phyloP scores from a whole-genome alignment of 495 filamentous ascomycete species.

The Pseudoneurospora amorphoporcata region DNA sequence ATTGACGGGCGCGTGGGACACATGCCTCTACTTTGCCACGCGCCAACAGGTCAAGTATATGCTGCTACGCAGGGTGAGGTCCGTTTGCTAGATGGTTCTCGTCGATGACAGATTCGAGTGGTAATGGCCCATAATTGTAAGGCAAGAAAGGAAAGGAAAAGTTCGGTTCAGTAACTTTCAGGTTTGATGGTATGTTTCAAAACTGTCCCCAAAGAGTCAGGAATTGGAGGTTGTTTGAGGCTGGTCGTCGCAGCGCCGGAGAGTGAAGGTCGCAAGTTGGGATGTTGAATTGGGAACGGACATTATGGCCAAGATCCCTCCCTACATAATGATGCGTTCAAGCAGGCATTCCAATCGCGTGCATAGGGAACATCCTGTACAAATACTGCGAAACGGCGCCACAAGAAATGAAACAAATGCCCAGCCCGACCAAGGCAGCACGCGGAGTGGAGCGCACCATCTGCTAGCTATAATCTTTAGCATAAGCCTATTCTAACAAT shows the following conservation, averaged over 20 bases:
- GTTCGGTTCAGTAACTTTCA: background rate
- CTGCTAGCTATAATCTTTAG: background rate
- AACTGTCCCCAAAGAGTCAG: background rate
- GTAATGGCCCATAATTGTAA: background rate
- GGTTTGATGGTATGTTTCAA: background rate
- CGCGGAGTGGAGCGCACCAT: background rate
- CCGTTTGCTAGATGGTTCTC: background rate
- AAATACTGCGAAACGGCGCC: background rate
- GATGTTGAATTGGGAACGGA: background rate
- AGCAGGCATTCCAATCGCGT: too few species aligned
- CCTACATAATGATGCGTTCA: too few species aligned
- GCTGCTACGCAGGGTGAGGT: background rate
- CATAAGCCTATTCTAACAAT: background rate
- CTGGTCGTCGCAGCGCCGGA: background rate
- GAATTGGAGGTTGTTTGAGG: background rate
- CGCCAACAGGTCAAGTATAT: background rate
- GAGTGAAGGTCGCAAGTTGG: background rate
- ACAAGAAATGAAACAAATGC: background rate
- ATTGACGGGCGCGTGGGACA: background rate
- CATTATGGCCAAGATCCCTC: background rate
- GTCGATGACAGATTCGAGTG: background rate
- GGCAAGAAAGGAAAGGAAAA: background rate
- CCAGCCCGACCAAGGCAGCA: background rate
- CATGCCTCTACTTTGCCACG: background rate
- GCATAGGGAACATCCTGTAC: background rate